These are phyloP conservation scores for Fusarium sp. DNA, from an alignment of 2,329 filamentous ascomycete species.

Conservation along the genomic window DNA sequence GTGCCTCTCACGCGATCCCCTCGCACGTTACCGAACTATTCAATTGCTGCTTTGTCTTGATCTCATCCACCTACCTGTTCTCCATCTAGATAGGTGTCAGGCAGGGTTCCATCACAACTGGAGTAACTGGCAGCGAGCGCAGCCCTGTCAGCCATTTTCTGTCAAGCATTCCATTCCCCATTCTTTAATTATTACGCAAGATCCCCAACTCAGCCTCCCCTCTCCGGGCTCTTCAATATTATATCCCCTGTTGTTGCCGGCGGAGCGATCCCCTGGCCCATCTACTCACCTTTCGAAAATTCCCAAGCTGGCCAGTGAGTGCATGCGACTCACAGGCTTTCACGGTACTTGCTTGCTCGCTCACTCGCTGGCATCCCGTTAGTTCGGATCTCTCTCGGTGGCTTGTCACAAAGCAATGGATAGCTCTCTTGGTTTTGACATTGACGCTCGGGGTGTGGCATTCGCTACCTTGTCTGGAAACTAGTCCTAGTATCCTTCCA, in stretches of 20 bases:
- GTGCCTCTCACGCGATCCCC: not conserved
- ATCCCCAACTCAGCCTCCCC: conserved; percentile 22
- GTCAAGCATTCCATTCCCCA: conserved; percentile 37
- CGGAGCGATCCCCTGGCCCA: conserved; percentile 23
- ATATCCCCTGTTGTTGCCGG: conserved; percentile 19
- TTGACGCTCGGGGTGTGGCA: conserved; percentile 30
- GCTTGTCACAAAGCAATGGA: conserved; percentile 43
- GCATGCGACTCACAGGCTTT: conserved; percentile 25
- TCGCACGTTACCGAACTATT: conserved; percentile 3
- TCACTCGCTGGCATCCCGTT: conserved; percentile 24
- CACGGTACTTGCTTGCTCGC: conserved; percentile 10
- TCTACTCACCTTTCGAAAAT: conserved; percentile 21
- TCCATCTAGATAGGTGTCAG: not conserved
- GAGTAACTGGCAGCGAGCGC: conserved; percentile 24
- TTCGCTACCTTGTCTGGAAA: conserved; percentile 23
- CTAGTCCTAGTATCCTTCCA: conserved; percentile 29
- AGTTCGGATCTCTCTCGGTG: conserved; percentile 37
- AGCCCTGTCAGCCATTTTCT: conserved; percentile 27
- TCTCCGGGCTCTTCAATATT: conserved; percentile 17
- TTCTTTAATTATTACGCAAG: conserved; percentile 35
- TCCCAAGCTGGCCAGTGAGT: conserved; percentile 25
- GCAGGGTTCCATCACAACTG: conserved; percentile 11
- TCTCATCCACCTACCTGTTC: not conserved
- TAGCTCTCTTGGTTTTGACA: conserved; percentile 34
- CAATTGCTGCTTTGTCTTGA: not conserved